Evolutionary conservation across 345 rosid genomes (phyloP).

Genomic region (Salix dunnii): DNA sequence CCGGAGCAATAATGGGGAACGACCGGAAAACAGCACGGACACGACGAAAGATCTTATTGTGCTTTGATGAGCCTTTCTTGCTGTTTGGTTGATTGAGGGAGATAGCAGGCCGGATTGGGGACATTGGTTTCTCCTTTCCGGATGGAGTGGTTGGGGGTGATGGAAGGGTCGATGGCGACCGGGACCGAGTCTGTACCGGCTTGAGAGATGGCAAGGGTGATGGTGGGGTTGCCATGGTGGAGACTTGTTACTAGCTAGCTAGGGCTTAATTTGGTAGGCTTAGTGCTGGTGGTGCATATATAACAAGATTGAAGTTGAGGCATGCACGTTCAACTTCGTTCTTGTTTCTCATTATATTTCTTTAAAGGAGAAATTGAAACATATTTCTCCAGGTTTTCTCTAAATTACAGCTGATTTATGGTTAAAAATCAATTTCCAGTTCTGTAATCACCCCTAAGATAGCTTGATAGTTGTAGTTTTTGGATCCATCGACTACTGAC

Average conservation of each 20-base stretch:
- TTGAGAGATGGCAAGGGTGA: not conserved
- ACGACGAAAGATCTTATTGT: constrained; percentile 42
- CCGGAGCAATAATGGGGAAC: constrained; percentile 56
- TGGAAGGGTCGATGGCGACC: constrained; percentile 3
- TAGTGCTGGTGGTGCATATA: not conserved
- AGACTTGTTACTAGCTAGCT: not conserved
- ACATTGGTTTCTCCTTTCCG: not conserved
- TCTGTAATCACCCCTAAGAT: not conserved
- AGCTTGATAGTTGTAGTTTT: not conserved
- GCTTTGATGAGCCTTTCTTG: constrained; percentile 37
- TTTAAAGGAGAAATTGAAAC: not conserved
- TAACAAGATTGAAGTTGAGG: not conserved
- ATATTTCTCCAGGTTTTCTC: not conserved
- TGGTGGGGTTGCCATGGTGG: constrained; percentile 2
- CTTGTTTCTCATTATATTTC: not conserved
- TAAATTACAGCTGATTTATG: not conserved
- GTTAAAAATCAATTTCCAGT: constrained; percentile 11
- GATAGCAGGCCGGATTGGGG: constrained; percentile 18
- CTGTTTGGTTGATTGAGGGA: constrained; percentile 45
- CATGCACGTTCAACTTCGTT: constrained; percentile 8
- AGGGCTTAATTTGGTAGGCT: not conserved
- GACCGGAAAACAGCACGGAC: constrained; percentile 66
- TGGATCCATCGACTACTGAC: not conserved
- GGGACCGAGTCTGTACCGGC: not conserved
- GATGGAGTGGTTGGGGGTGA: constrained; percentile 1